These are phyloP conservation scores for Trichoderma endophyticum DNA, from an alignment of 2,329 filamentous ascomycete species.

Conservation along the genomic window DNA sequence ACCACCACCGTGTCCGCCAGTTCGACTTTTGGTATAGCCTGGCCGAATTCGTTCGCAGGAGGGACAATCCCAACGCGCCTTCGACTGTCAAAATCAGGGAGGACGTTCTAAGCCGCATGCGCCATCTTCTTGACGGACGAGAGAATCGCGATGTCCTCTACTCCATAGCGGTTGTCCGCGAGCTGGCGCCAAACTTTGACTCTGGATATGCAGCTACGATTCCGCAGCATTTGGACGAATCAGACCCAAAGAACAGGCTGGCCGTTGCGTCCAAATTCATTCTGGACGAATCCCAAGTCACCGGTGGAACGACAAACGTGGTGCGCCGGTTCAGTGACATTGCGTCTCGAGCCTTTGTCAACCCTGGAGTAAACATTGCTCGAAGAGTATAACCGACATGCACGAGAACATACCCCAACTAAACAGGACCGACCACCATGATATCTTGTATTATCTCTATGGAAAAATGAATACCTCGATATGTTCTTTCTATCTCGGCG, in stretches of 20 bases:
- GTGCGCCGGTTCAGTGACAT: constrained; percentile 68
- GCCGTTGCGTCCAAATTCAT: constrained; percentile 69
- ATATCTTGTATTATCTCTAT: not conserved
- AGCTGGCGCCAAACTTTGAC: constrained; percentile 65
- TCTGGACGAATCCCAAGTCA: constrained; percentile 57
- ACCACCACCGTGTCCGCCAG: constrained; percentile 58
- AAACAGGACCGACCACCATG: not conserved
- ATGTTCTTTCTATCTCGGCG: not conserved
- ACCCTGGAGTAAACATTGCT: constrained; percentile 49
- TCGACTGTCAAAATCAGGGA: constrained; percentile 54
- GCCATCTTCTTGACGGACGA: constrained; percentile 69
- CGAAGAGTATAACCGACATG: constrained; percentile 23
- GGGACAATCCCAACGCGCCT: constrained; percentile 53
- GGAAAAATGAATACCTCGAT: not conserved
- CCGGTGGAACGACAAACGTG: constrained; percentile 71
- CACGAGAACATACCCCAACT: not conserved
- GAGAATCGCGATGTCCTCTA: constrained; percentile 92
- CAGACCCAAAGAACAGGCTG: constrained; percentile 63
- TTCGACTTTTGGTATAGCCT: constrained; percentile 81
- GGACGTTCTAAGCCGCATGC: constrained; percentile 61
- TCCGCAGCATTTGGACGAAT: constrained; percentile 62
- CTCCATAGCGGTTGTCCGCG: constrained; percentile 76
- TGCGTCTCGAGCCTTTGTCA: constrained; percentile 58
- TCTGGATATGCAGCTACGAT: constrained; percentile 55
- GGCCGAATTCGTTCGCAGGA: constrained; percentile 59